phyloP scores from a whole-genome alignment of 257 asterid genomes.

The Dorcoceras hygrometricum region DNA sequence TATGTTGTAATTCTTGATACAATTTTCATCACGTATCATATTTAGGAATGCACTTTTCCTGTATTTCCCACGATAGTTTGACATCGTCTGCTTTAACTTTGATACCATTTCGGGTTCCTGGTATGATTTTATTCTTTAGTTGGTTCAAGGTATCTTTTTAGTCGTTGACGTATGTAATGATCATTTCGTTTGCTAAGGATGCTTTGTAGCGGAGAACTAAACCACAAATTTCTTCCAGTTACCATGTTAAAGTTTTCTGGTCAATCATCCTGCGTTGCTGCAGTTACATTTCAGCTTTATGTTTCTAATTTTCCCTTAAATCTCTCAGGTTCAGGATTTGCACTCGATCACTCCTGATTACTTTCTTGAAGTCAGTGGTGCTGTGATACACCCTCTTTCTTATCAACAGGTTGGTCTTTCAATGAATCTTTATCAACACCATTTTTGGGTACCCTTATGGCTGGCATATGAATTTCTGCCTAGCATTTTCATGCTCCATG shows the following conservation, averaged over 20 bases:
- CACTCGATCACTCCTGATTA: slow-evolving; percentile 84
- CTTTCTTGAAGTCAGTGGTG: slow-evolving; percentile 98
- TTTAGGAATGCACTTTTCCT: slow-evolving; percentile 19
- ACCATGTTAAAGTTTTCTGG: neutral
- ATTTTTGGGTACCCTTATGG: slow-evolving; percentile 7
- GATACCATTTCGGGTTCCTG: slow-evolving; percentile 20
- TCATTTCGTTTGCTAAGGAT: slow-evolving; percentile 2
- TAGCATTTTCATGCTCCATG: neutral
- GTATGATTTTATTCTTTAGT: slow-evolving; percentile 3
- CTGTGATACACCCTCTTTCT: slow-evolving; percentile 95
- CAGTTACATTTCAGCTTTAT: slow-evolving; percentile 5
- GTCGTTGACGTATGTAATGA: slow-evolving; percentile 15
- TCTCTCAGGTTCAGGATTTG: slow-evolving; percentile 90
- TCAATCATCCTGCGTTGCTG: slow-evolving; percentile 16
- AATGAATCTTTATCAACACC: slow-evolving; percentile 3
- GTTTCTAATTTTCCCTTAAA: slow-evolving; percentile 22
- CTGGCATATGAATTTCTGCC: slow-evolving; percentile 3
- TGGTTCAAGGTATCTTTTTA: neutral
- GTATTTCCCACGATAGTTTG: neutral
- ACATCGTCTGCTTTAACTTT: slow-evolving; percentile 14
- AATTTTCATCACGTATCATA: slow-evolving; percentile 2
- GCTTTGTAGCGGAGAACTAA: slow-evolving; percentile 7
- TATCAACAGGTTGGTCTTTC: slow-evolving; percentile 84
- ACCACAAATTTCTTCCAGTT: slow-evolving; percentile 10
- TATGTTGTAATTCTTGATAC: slow-evolving; percentile 14